Base-by-base conservation (phyloP, 768 basidiomycete species). In the Arthromyces matolae region DNA sequence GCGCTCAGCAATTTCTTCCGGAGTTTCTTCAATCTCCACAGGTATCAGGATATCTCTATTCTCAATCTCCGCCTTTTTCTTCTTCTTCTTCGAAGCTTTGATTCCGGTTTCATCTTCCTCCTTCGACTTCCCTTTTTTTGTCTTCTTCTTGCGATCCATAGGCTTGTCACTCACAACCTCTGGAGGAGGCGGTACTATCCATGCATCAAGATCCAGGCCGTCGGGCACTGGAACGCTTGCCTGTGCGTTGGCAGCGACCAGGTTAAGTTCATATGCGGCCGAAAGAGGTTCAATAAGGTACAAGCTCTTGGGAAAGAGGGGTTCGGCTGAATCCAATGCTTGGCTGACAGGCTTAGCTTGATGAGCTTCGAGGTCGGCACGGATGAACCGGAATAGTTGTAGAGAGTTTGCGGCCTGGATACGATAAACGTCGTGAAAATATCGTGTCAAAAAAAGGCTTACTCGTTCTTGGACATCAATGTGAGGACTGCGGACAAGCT, bases 381-480 rank as follows among this genome's bases (percentile, higher is more conserved):
- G 75, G 42, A 93, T 78, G 56, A 93, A 89, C 2, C 73, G 75
- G 61, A 91, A 84, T 2, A 94, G 66, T 55, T 89, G 84, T 8
- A 82, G 64, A 24, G 82, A 74, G 54, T 93, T 90, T 16, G 89
- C 84, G n/a, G 91, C 89, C 91, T 93, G 38, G 8, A 24, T 23
- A 31, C 13, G 32, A 18, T 47, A 32, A 43, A 36, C 28, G 28
- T 49, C 51, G 48, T 47, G 40, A 14, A 43, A 35, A 32, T 35
- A 12, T 2, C 13, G n/a, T 52, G 3, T 7, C 27, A 12, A n/a
- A 24, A 55, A 38, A 27, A 8, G 23, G 23, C 48, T 70, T 53
- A 91, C 92, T 59, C 95, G 76, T 65, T 98, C 94, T 67, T 96
- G 93, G 9, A 97, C 85, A 60, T 97, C 95, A 37, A 93, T 82